Evolutionary conservation across 1,284 basidiomycete genomes (phyloP).

Genomic region (Cryptococcus maquisensis): DNA sequence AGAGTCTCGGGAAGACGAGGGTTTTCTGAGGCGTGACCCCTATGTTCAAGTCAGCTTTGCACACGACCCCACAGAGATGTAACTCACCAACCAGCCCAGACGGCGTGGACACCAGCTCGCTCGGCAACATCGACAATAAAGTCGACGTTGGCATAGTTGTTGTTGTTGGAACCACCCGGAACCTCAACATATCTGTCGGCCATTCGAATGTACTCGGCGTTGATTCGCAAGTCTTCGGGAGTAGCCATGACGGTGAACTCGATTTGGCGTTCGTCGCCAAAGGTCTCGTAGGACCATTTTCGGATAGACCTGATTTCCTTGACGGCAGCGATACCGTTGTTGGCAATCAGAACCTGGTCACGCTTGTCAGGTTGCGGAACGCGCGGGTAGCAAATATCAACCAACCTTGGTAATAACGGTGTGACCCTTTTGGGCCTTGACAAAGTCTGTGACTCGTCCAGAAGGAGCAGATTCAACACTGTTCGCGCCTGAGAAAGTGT

Average conservation of each 20-base stretch:
- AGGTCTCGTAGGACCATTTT: constrained; percentile 99
- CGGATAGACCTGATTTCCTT: constrained; percentile 98
- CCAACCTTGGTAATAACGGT: constrained; percentile 96
- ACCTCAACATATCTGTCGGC: constrained; percentile 99
- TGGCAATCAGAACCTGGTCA: constrained; percentile 83
- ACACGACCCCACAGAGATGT: not conserved
- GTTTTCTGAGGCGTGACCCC: constrained; percentile 98
- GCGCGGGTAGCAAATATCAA: constrained; percentile 1
- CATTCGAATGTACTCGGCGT: constrained; percentile 99
- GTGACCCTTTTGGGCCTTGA: constrained; percentile 86
- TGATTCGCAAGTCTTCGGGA: constrained; percentile 91
- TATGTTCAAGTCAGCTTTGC: constrained; percentile 16
- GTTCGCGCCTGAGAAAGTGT: constrained; percentile 69
- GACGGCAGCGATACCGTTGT: constrained; percentile 98
- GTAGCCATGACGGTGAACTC: constrained; percentile 99
- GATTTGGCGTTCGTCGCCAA: constrained; percentile 90
- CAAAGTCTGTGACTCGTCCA: constrained; percentile 83
- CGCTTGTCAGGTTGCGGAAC: constrained; percentile 1
- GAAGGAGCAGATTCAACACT: constrained; percentile 76
- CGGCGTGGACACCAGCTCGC: constrained; percentile 93
- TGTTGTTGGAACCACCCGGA: constrained; percentile 96
- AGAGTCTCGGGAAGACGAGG: constrained; percentile 95
- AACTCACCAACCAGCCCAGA: constrained; percentile 93
- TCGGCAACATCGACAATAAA: constrained; percentile 98
- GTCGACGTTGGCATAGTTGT: constrained; percentile 99